Evolutionary conservation across 2,329 filamentous ascomycete species (phyloP).

Genomic region (Pyricularia pennisetigena): DNA sequence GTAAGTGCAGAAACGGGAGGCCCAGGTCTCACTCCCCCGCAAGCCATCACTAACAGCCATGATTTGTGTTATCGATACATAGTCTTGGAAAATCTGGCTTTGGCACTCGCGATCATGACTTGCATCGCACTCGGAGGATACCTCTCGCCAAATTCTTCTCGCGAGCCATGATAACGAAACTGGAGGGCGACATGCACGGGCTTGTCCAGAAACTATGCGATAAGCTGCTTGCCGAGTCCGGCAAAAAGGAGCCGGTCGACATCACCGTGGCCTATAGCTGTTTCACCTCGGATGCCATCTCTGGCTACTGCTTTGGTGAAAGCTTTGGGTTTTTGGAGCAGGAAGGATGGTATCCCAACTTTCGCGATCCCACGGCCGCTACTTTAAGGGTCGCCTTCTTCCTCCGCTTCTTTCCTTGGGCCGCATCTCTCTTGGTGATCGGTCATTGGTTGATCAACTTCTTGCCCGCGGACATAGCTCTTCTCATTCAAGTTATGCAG

Average conservation of each 20-base stretch:
- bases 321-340: constrained; percentile 10
- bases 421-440: constrained; percentile 16
- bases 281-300: constrained; percentile 18
- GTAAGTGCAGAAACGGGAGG: background rate
- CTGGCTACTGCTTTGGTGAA: constrained; percentile 17
- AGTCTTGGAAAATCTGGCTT: constrained; percentile 9
- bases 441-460: constrained; percentile 14
- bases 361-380: constrained; percentile 10
- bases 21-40: background rate
- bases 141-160: constrained; percentile 15
- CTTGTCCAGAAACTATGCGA: constrained; percentile 9
- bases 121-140: constrained; percentile 14
- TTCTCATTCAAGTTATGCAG: constrained; percentile 8
- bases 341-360: constrained; percentile 21
- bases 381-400: background rate
- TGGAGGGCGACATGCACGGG: constrained; percentile 11
- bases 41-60: background rate
- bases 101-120: constrained; percentile 11
- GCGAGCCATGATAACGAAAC: constrained; percentile 9
- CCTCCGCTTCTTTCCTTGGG: background rate
- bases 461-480: constrained; percentile 9
- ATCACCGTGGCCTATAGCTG: constrained; percentile 8
- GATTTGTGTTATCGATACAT: background rate
- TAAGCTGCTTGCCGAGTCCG: constrained; percentile 7
- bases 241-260: constrained; percentile 4